phyloP scores from a whole-genome alignment of 495 filamentous ascomycete species.

The Aspergillus haitiensis region DNA sequence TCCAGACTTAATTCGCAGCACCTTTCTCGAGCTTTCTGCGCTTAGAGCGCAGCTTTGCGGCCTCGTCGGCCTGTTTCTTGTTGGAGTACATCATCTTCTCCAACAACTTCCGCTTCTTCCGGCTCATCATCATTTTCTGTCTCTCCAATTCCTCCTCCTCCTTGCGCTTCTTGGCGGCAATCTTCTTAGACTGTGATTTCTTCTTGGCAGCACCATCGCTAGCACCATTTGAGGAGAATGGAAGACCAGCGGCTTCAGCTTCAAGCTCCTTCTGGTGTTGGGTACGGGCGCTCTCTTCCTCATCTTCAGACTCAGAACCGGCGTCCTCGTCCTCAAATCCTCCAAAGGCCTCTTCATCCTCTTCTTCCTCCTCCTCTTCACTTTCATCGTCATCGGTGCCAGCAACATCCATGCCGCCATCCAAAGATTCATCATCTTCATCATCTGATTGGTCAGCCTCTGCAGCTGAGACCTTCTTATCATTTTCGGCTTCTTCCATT shows the following conservation, averaged over 20 bases:
- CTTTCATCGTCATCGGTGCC: constrained; percentile 48
- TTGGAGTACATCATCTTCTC: constrained; percentile 93
- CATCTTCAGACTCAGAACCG: constrained; percentile 51
- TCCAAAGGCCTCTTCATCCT: constrained; percentile 38
- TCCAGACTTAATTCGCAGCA: constrained; percentile 31
- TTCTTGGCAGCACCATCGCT: constrained; percentile 48
- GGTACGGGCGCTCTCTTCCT: constrained; percentile 50
- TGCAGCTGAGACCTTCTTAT: constrained; percentile 23
- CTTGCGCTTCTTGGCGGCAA: constrained; percentile 65
- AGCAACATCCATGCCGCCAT: constrained; percentile 63
- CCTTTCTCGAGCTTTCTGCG: constrained; percentile 83
- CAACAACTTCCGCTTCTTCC: constrained; percentile 85
- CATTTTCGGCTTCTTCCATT: constrained; percentile 35
- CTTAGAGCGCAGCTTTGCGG: constrained; percentile 73
- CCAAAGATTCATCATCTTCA: constrained; percentile 49
- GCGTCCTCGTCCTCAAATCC: constrained; percentile 46
- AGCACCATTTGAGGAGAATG: constrained; percentile 42
- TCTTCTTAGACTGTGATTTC: constrained; percentile 66
- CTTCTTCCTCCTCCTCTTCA: constrained; percentile 41
- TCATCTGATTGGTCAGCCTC: constrained; percentile 42
- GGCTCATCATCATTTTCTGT: constrained; percentile 89
- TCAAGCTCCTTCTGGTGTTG: constrained; percentile 87
- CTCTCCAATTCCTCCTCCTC: constrained; percentile 83
- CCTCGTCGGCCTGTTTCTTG: constrained; percentile 78
- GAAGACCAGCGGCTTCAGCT: constrained; percentile 72